These are phyloP conservation scores for Entomortierella parvispora DNA, from an alignment of 192 early-diverging fungal species.

Conservation along the genomic window DNA sequence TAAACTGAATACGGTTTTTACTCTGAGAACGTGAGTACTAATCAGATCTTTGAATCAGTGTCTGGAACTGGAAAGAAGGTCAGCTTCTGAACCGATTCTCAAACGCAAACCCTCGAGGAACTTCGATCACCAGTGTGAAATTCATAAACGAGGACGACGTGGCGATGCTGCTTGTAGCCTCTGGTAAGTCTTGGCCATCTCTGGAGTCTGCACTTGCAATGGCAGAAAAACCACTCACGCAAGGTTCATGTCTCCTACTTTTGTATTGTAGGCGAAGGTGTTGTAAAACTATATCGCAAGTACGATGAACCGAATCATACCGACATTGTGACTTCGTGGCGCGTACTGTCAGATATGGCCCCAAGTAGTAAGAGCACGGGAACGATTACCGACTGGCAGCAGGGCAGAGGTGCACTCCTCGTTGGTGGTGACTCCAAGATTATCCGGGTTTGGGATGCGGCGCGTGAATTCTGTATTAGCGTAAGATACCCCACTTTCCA, in stretches of 20 bases:
- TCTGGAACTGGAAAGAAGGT: slow-evolving; percentile 80
- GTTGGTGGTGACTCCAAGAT: slow-evolving; percentile 73
- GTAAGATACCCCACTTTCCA: slow-evolving; percentile 58
- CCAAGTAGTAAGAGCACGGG: slow-evolving; percentile 67
- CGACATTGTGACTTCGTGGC: slow-evolving; percentile 79
- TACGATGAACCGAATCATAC: slow-evolving; percentile 68
- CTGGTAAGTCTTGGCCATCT: too few relatives aligned
- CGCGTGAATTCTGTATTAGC: slow-evolving; percentile 74
- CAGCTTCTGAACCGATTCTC: slow-evolving; percentile 69
- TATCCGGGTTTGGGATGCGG: slow-evolving; percentile 85
- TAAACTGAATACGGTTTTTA: neutral
- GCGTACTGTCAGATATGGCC: slow-evolving; percentile 75
- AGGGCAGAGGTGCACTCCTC: slow-evolving; percentile 70
- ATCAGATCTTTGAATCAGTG: slow-evolving; percentile 52
- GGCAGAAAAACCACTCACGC: too few relatives aligned
- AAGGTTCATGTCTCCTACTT: too few relatives aligned
- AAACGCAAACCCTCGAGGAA: slow-evolving; percentile 75
- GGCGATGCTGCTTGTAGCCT: slow-evolving; percentile 84
- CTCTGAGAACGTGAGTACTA: neutral
- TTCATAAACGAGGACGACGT: slow-evolving; percentile 94
- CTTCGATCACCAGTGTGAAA: slow-evolving; percentile 78
- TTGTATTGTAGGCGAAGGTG: slow-evolving; percentile 74
- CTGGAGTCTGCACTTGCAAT: too few relatives aligned
- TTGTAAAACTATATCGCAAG: slow-evolving; percentile 78
- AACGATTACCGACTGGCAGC: slow-evolving; percentile 83